Evolutionary conservation across 768 basidiomycete genomes (phyloP), one percentile per base, ranked within the genome.

Genomic region (Amanita rubescens): DNA sequence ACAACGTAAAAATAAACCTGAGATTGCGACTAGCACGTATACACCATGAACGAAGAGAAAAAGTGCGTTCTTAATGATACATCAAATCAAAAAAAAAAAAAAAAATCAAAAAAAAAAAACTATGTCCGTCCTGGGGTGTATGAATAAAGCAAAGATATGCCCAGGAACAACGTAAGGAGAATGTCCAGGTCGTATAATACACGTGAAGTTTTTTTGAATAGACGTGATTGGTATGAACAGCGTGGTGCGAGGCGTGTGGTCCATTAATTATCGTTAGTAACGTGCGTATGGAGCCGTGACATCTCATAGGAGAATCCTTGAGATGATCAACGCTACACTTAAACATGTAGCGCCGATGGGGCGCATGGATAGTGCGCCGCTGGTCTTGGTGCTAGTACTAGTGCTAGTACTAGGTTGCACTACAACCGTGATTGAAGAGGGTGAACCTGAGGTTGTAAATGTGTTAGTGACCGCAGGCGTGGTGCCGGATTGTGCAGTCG

Each of bases 301-400:
- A 19, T 44, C 41, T 52, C 51, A 52, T 42, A 52, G 25, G 30
- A 52, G 51, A 52, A 43, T 39, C 41, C 39, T 25, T 7, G 51
- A 42, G 27, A 52, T 15, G 25, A 52, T 43, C 39, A 52, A 17
- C 10, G 41, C 51, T 43, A 32, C 30, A 24, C 25, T 27, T 30
- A 52, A 42, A 27, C 51, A 52, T 20, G 42, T 33, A 30, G 51
- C 51, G n/a, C 51, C 32, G 20, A 43, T 25, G 19, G 9, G 51
- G 32, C 43, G 51, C 12, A 33, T 34, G n/a, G 51, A 43, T n/a
- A 24, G 10, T 17, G 51, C 51, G 33, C 51, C 41, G 33, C 33
- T 52, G 24, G 49, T 38, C 24, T 19, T 41, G 37, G 25, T 25
- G 17, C 49, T 41, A 2, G 38, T 38, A 15, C 17, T n/a, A 14